phyloP scores from a whole-genome alignment of 768 basidiomycete genomes.

The Suillus subluteus region DNA sequence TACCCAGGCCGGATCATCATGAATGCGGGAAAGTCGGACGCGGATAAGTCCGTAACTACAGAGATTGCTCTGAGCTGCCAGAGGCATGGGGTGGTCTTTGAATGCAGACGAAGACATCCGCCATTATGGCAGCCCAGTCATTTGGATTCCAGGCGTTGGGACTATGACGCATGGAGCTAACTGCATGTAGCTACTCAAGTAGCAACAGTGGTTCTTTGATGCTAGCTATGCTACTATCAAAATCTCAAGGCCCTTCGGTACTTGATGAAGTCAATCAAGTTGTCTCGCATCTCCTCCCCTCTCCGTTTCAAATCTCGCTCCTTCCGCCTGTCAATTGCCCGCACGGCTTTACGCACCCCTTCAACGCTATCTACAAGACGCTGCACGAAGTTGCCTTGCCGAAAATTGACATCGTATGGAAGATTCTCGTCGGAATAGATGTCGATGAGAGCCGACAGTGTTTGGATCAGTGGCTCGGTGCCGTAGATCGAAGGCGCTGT shows the following conservation, averaged over 20 bases:
- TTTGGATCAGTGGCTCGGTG: slow-evolving; percentile 77
- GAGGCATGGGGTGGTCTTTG: slow-evolving; percentile 2
- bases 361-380: slow-evolving; percentile 62
- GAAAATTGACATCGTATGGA: slow-evolving; percentile 83
- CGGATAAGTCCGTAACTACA: neutral
- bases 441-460: slow-evolving; percentile 83
- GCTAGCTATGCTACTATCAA: slow-evolving; percentile 1
- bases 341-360: slow-evolving; percentile 62
- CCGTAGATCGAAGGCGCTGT: slow-evolving; percentile 43
- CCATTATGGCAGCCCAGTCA: neutral
- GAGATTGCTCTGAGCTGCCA: slow-evolving; percentile 10
- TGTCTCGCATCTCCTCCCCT: slow-evolving; percentile 79
- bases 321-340: slow-evolving; percentile 67
- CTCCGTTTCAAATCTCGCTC: slow-evolving; percentile 64
- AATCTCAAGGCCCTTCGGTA: slow-evolving; percentile 65
- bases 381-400: slow-evolving; percentile 58
- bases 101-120: slow-evolving; percentile 12
- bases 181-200: neutral
- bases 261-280: slow-evolving; percentile 73
- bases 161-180: neutral
- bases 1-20: slow-evolving; percentile 3
- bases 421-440: slow-evolving; percentile 89
- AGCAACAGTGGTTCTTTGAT: neutral
- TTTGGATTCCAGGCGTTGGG: slow-evolving; percentile 5
- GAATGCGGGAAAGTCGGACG: slow-evolving; percentile 8